A percentile compares a stretch with the other conserved stretches of the same genome.
These are phyloP conservation scores for Isoetes engelmannii DNA, from an alignment of 83 land plant genomes.

Conservation along the genomic window DNA sequence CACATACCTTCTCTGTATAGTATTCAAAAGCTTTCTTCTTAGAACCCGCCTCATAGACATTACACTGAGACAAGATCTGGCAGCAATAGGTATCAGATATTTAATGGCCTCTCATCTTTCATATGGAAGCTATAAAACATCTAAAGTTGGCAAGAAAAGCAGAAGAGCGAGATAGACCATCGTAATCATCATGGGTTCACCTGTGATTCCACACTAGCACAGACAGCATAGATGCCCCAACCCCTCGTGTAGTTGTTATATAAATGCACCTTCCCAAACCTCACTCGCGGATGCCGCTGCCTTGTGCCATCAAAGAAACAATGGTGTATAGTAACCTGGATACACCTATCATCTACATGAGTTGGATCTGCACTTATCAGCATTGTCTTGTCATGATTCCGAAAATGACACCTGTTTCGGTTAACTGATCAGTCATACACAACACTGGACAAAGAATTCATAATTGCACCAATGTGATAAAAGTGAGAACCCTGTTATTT, in stretches of 20 bases:
- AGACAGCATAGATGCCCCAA: conserved; percentile 95
- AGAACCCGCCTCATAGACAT: conserved; percentile 87
- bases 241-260: conserved; percentile 94
- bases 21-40: conserved; percentile 67
- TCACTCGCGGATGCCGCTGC: conserved; percentile 95
- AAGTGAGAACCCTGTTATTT: too few relatives aligned
- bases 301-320: conserved; percentile 96
- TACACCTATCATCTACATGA: conserved; percentile 66
- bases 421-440: background rate
- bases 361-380: conserved; percentile 86
- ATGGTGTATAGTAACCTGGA: conserved; percentile 90
- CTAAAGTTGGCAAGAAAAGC: too few relatives aligned
- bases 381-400: conserved; percentile 79
- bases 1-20: conserved; percentile 65
- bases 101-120: too few relatives aligned
- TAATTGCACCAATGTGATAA: background rate
- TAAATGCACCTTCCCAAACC: conserved; percentile 89
- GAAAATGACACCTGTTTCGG: conserved; percentile 67
- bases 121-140: background rate
- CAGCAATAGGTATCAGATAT: background rate
- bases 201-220: conserved; percentile 97
- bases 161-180: too few relatives aligned
- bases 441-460: background rate
- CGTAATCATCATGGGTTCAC: conserved; percentile 21
- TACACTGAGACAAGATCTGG: conserved; percentile 70